These are phyloP conservation scores for Obelidium mucronatum DNA, from an alignment of 192 early-diverging fungal genomes.

Conservation along the genomic window DNA sequence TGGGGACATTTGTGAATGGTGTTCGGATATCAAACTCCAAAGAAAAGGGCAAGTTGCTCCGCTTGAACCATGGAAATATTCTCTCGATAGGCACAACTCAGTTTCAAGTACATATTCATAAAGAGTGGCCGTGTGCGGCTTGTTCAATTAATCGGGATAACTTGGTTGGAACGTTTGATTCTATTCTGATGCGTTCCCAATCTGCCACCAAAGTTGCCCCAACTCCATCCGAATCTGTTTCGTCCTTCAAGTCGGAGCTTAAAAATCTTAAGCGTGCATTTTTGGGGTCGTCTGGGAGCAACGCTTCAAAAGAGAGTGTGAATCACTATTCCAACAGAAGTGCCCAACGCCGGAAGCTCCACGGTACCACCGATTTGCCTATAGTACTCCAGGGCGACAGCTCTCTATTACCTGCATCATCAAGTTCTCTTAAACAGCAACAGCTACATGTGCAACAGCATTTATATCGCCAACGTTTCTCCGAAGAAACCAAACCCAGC, in stretches of 20 bases:
- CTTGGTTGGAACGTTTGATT: not conserved
- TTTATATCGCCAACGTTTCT: not conserved
- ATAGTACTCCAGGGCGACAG: not conserved
- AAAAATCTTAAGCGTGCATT: not conserved
- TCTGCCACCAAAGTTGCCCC: not conserved
- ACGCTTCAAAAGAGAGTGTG: not conserved
- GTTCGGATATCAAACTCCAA: not conserved
- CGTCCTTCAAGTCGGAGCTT: not conserved
- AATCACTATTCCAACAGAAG: not conserved
- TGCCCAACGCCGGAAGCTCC: not conserved
- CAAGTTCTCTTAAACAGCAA: not conserved
- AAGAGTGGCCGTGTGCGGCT: constrained; percentile 11
- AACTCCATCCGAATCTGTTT: not conserved
- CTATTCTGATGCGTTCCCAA: not conserved
- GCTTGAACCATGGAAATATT: not conserved
- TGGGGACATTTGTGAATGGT: constrained; percentile 8
- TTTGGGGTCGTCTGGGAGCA: not conserved
- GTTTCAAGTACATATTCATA: constrained; percentile 14
- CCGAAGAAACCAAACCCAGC: not conserved
- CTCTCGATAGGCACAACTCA: not conserved
- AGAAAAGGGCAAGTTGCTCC: not conserved
- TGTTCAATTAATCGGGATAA: not conserved
- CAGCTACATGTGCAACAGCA: not conserved
- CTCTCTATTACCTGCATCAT: not conserved
- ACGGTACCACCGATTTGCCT: not conserved